Percentiles rank a stretch among this genome's conserved stretches.
phyloP scores from a whole-genome alignment of 2,329 filamentous ascomycete species.

The Apiospora sp. region DNA sequence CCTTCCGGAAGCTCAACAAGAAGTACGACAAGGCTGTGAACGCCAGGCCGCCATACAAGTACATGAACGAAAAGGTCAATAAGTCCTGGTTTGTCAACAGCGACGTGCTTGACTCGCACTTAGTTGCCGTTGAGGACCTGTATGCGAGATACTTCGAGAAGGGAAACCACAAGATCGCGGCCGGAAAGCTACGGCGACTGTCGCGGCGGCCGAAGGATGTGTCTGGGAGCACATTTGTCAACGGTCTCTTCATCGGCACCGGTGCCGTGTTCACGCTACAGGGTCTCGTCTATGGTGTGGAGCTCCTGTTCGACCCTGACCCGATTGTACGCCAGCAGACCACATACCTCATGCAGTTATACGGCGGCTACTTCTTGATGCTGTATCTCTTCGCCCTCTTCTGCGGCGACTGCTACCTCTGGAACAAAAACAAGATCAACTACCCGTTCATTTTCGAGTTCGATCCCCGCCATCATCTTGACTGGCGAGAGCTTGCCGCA shows the following conservation, averaged over 20 bases:
- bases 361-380: conserved; percentile 89
- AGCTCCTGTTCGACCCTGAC: conserved; percentile 61
- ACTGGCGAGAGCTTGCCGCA: conserved; percentile 89
- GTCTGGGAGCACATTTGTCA: conserved; percentile 66
- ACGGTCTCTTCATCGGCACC: conserved; percentile 72
- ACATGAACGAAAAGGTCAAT: conserved; percentile 92
- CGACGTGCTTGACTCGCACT: conserved; percentile 80
- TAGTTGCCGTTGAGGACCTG: conserved; percentile 84
- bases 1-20: conserved; percentile 97
- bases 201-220: conserved; percentile 64
- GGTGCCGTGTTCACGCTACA: conserved; percentile 73
- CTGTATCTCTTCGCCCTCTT: conserved; percentile 85
- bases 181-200: conserved; percentile 82
- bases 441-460: conserved; percentile 98
- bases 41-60: conserved; percentile 78
- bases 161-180: conserved; percentile 91
- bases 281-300: conserved; percentile 66
- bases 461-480: conserved; percentile 82
- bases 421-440: conserved; percentile 87
- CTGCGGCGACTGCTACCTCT: conserved; percentile 83
- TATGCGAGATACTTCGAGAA: conserved; percentile 95
- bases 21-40: conserved; percentile 95
- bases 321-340: conserved; percentile 59
- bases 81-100: conserved; percentile 91
- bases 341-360: conserved; percentile 83